Evolutionary conservation across 352 stramenopile species (phyloP).

Genomic region (Blastocystis sp.): DNA sequence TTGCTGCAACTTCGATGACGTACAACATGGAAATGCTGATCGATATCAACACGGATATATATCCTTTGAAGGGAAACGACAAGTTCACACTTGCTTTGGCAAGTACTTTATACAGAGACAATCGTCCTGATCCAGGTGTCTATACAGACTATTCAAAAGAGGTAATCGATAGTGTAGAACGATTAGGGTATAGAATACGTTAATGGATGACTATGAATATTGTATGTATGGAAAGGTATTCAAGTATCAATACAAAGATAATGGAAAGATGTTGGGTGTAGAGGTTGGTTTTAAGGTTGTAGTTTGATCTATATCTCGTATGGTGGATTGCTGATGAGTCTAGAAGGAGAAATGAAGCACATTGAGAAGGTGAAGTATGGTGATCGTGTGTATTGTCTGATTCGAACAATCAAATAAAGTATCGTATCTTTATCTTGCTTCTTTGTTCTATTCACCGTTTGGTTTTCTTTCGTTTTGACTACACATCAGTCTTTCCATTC

Average conservation of each 20-base stretch:
- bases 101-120: conserved; percentile 52
- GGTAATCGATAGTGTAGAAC: neutral
- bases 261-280: conserved; percentile 46
- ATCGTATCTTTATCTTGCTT: conserved; percentile 31
- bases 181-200: conserved; percentile 24
- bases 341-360: conserved; percentile 54
- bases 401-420: conserved; percentile 52
- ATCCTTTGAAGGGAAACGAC: conserved; percentile 57
- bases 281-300: neutral
- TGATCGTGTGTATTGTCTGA: conserved; percentile 57
- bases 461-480: conserved; percentile 28
- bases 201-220: conserved; percentile 62
- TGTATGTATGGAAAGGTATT: conserved; percentile 63
- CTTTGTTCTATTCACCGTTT: conserved; percentile 39
- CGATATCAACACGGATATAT: conserved; percentile 62
- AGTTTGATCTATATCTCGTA: conserved; percentile 62
- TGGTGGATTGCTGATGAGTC: conserved; percentile 55
- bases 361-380: conserved; percentile 60
- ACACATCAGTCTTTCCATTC: neutral
- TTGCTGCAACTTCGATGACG: conserved; percentile 40
- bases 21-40: conserved; percentile 56
- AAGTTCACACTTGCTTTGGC: conserved; percentile 56
- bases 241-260: conserved; percentile 61
- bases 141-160: conserved; percentile 53
- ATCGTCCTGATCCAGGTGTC: conserved; percentile 23